Evolutionary conservation across 768 basidiomycete genomes (phyloP).

Genomic region (Pleurotus pulmonarius): DNA sequence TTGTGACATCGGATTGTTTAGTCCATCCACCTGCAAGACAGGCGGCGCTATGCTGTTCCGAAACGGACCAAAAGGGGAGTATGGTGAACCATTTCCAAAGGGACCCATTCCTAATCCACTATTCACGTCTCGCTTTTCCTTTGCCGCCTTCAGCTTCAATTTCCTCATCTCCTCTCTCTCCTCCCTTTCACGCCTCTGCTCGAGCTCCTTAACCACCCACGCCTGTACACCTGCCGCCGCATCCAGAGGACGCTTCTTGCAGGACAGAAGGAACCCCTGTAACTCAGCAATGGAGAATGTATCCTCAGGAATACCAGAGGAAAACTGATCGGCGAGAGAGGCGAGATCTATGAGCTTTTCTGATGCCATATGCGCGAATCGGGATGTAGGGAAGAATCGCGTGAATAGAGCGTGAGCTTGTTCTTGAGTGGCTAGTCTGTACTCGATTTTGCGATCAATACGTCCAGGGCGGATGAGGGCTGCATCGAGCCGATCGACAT

Average conservation of each 20-base stretch:
- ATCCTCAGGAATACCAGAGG: slow-evolving; percentile 25
- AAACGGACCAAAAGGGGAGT: background rate
- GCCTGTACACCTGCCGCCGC: slow-evolving; percentile 16
- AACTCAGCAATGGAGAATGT: slow-evolving; percentile 40
- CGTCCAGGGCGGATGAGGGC: slow-evolving; percentile 55
- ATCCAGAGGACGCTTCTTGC: slow-evolving; percentile 17
- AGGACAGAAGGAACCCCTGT: slow-evolving; percentile 37
- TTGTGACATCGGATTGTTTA: no score
- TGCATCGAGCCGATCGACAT: slow-evolving; percentile 49
- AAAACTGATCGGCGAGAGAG: slow-evolving; percentile 23
- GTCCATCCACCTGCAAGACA: background rate
- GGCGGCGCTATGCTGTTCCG: background rate
- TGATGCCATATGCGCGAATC: background rate
- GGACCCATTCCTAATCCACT: background rate
- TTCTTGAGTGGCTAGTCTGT: slow-evolving; percentile 40
- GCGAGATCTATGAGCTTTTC: background rate
- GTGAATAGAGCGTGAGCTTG: slow-evolving; percentile 47
- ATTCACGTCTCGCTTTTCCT: slow-evolving; percentile 9
- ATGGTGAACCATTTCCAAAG: background rate
- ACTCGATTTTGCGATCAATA: slow-evolving; percentile 51
- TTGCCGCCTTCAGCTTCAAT: slow-evolving; percentile 18
- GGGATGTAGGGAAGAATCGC: slow-evolving; percentile 38
- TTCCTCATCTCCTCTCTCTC: slow-evolving; percentile 20
- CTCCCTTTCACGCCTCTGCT: slow-evolving; percentile 11
- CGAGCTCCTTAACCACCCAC: slow-evolving; percentile 28